Evolutionary conservation across 805 yeast genomes (phyloP).

Genomic region (Blastobotrys chiropterorum): DNA sequence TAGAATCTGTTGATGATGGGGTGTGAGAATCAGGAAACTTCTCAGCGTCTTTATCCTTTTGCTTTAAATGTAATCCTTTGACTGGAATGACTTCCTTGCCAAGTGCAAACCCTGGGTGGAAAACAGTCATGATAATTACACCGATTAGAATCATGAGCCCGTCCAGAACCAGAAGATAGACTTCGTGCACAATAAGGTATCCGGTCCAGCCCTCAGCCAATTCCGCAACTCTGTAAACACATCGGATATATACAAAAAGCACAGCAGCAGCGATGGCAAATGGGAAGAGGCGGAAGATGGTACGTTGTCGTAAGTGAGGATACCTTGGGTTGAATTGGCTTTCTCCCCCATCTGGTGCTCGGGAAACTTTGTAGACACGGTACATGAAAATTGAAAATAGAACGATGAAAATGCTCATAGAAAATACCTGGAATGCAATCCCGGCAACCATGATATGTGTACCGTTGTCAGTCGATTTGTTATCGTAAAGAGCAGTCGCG

Average conservation of each 20-base stretch:
- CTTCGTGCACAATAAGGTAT: constrained; percentile 52
- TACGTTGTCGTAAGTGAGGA: constrained; percentile 8
- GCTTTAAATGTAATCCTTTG: constrained; percentile 17
- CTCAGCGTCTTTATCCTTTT: neutral
- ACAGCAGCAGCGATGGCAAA: constrained; percentile 14
- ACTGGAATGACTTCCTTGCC: constrained; percentile 28
- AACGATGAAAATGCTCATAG: constrained; percentile 55
- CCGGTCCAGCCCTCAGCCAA: constrained; percentile 70
- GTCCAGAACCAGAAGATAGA: constrained; percentile 54
- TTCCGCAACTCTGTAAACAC: constrained; percentile 71
- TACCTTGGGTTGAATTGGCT: constrained; percentile 11
- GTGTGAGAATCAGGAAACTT: neutral
- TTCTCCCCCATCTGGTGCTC: neutral
- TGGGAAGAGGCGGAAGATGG: constrained; percentile 11
- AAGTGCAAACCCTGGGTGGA: constrained; percentile 61
- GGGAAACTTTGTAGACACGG: neutral
- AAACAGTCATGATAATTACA: constrained; percentile 39
- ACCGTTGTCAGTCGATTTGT: constrained; percentile 39
- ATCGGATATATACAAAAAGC: constrained; percentile 34
- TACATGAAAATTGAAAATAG: constrained; percentile 43
- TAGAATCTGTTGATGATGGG: neutral
- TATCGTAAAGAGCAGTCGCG: constrained; percentile 37
- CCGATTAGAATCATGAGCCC: constrained; percentile 56
- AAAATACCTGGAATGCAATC: constrained; percentile 64
- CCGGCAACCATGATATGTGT: constrained; percentile 72